A percentile compares a stretch with the other conserved stretches of the same genome.
Evolutionary conservation across 768 basidiomycete species (phyloP).

Genomic region (Dentipellis fragilis): DNA sequence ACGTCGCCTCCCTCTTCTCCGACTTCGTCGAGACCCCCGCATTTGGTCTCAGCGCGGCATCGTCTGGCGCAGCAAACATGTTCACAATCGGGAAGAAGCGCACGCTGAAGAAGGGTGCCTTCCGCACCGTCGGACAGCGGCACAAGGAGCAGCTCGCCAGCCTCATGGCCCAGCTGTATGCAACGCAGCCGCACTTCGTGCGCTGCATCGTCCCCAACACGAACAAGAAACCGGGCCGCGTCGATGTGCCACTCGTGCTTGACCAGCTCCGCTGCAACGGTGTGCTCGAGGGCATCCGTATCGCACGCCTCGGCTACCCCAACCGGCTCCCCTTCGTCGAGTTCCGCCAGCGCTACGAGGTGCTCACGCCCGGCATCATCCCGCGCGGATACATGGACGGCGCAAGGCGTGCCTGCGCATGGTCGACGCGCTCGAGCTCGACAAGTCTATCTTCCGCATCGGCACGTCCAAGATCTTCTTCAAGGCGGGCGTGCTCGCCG

Average conservation of each 20-base stretch:
- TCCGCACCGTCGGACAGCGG: slow-evolving; percentile 89
- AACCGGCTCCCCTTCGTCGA: slow-evolving; percentile 95
- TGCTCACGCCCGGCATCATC: slow-evolving; percentile 87
- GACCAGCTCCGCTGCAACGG: slow-evolving; percentile 98
- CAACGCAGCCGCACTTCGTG: slow-evolving; percentile 97
- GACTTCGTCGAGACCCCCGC: slow-evolving; percentile 53
- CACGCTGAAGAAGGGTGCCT: slow-evolving; percentile 86
- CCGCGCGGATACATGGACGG: slow-evolving; percentile 95
- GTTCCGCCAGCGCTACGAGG: slow-evolving; percentile 94
- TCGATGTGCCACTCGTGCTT: slow-evolving; percentile 90
- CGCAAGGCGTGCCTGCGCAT: slow-evolving; percentile 89
- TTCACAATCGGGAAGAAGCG: slow-evolving; percentile 52
- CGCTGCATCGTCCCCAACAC: slow-evolving; percentile 95
- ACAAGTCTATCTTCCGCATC: slow-evolving; percentile 76
- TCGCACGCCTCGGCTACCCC: slow-evolving; percentile 93
- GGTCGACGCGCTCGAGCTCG: slow-evolving; percentile 82
- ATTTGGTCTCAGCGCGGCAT: slow-evolving; percentile 12
- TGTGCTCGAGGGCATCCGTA: slow-evolving; percentile 97
- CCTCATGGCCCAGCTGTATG: slow-evolving; percentile 82
- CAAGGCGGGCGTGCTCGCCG: slow-evolving; percentile 95
- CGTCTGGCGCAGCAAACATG: slow-evolving; percentile 31
- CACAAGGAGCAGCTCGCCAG: slow-evolving; percentile 93
- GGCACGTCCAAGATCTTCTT: slow-evolving; percentile 98
- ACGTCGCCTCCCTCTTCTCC: slow-evolving; percentile 74
- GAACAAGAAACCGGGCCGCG: slow-evolving; percentile 80